Conservation (phyloP, 2,329 filamentous ascomycete genomes). For the Penicillium sp. region DNA sequence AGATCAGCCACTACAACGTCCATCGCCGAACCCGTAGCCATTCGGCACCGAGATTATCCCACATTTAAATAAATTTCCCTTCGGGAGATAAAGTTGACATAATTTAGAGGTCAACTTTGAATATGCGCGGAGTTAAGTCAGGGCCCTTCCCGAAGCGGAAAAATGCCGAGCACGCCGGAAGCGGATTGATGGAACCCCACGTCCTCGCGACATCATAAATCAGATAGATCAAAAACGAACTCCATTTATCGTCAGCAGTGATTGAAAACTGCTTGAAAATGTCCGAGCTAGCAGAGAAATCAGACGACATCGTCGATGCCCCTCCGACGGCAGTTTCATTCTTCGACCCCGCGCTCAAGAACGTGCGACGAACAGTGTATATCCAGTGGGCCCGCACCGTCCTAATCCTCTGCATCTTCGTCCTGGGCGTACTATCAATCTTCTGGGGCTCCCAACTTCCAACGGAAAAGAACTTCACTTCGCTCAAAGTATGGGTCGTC, state of each 20-base stretch:
- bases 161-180: constrained; percentile 11
- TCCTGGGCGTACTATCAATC: constrained; percentile 56
- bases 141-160: constrained; percentile 3
- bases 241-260: neutral
- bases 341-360: constrained; percentile 26
- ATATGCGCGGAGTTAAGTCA: constrained; percentile 6
- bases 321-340: constrained; percentile 26
- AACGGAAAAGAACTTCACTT: constrained; percentile 49
- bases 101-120: too few species aligned
- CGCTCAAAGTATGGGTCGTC: constrained; percentile 58
- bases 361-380: constrained; percentile 20
- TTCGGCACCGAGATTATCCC: too few species aligned
- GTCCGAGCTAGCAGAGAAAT: neutral
- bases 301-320: neutral
- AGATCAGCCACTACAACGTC: too few species aligned
- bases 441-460: constrained; percentile 61
- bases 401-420: constrained; percentile 53
- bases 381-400: constrained; percentile 25
- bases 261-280: neutral
- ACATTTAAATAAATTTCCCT: too few species aligned
- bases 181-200: neutral
- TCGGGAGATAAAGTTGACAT: too few species aligned
- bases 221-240: neutral
- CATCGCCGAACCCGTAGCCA: too few species aligned
- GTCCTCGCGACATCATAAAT: neutral